These are phyloP conservation scores for Pycnococcus provasolii DNA, from an alignment of 139 green algal genomes.

Conservation along the genomic window DNA sequence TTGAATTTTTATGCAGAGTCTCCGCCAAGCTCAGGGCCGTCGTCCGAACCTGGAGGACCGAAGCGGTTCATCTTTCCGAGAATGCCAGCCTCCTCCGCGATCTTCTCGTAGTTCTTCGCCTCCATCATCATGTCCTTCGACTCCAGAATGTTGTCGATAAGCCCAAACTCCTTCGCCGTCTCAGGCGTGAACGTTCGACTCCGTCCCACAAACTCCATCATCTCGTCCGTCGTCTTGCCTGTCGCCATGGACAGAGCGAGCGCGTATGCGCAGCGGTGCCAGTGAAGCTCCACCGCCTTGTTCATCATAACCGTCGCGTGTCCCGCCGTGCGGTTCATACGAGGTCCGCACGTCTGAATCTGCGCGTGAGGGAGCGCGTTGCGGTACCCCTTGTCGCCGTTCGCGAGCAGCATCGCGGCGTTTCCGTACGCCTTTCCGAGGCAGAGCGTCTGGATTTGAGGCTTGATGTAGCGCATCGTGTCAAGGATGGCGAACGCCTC, in stretches of 20 bases:
- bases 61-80: too few species aligned
- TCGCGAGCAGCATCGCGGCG: conserved; percentile 79
- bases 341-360: conserved; percentile 38
- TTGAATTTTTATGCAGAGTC: too few species aligned
- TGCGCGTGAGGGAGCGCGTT: conserved; percentile 74
- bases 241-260: too few species aligned
- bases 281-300: too few species aligned
- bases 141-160: conserved; percentile 61
- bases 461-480: conserved; percentile 63
- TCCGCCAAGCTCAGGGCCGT: too few species aligned
- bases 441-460: conserved; percentile 61
- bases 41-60: too few species aligned
- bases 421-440: conserved; percentile 79
- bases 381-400: conserved; percentile 78
- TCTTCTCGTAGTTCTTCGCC: background rate
- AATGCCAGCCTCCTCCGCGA: background rate
- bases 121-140: background rate
- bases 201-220: too few species aligned
- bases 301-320: too few species aligned
- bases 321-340: conserved; percentile 38
- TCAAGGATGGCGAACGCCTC: conserved; percentile 85
- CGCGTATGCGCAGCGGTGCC: too few species aligned
- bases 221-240: too few species aligned
- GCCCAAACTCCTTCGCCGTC: conserved; percentile 70
- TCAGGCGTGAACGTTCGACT: conserved; percentile 39